Base-by-base conservation (phyloP, 768 basidiomycete species). In the Mrakia blollopis region DNA sequence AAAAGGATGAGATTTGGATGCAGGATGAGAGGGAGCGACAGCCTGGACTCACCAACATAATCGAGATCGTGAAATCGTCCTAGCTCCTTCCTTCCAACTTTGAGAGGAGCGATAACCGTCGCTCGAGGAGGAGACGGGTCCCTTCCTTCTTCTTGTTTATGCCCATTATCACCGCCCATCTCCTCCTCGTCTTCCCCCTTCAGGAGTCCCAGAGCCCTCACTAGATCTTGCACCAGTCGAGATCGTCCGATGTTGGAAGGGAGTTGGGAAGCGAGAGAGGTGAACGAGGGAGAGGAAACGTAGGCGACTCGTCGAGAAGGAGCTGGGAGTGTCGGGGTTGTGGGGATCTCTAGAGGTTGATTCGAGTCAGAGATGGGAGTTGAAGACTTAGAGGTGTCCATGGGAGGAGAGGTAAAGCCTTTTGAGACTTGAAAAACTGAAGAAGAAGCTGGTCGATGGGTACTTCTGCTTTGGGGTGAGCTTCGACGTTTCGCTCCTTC, bases 31-130 rank as follows among this genome's bases (percentile, higher is more conserved):
- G 25, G 63, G 7, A 16, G 52, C 41, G 25, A 14, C 6, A n/a
- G n/a, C 41, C 89, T 82, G 8, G 89, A 85, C 80, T 85, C 86
- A 76, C 91, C 88, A 8, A 94, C 85, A 82, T 90, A 94, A 47
- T 88, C 88, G n/a, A 84, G 83, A 28, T 88, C 89, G 80, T 94
- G 93, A 80, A 92, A 94, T 25, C 84, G 83, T 18, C 85, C 80
- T 7, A 96, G 87, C 14, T 91, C 89, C 50, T 86, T 86, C 76
- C 82, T 82, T 0, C 85, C 87, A 0, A 91, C 92, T 35, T 84
- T 85, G 8, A 81, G 79, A 0, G 91, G 89, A 6, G 86, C 86
- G 6, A 91, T 80, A 4, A 90, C 83, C 52, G 83, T 85, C 0
- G 82, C 82, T 52, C 65, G 54, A 8, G 35, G 32, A 8, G 39